phyloP scores from a whole-genome alignment of 177 flowering plant species.

The Vitis hybrid region DNA sequence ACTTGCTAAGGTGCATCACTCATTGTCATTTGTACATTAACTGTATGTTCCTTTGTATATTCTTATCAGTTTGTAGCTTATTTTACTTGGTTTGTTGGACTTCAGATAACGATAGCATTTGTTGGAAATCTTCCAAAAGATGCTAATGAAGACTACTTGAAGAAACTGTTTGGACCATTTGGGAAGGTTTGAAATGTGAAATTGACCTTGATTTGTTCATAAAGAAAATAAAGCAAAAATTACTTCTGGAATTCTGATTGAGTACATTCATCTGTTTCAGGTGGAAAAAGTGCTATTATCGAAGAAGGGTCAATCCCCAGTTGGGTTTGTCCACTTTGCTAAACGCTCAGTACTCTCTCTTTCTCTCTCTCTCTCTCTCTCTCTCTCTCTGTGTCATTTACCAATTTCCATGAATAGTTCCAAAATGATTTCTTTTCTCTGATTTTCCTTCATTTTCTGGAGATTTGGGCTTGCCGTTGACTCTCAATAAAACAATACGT shows the following conservation, averaged over 20 bases:
- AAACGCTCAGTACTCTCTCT: slow-evolving; percentile 26
- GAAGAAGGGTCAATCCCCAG: slow-evolving; percentile 28
- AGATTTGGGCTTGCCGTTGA: too few species aligned
- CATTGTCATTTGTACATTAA: background rate
- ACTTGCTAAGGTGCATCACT: slow-evolving; percentile 32
- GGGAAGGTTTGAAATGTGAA: slow-evolving; percentile 28
- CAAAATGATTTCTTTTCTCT: too few species aligned
- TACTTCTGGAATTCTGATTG: background rate
- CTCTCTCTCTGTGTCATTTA: too few species aligned
- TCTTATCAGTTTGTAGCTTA: background rate
- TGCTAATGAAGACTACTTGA: slow-evolving; percentile 29
- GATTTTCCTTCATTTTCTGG: too few species aligned
- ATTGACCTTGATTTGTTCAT: background rate
- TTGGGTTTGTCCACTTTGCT: slow-evolving; percentile 41
- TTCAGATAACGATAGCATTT: slow-evolving; percentile 40
- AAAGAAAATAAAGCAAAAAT: background rate
- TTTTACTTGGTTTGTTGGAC: background rate
- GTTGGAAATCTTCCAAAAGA: slow-evolving; percentile 34
- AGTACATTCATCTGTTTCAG: slow-evolving; percentile 19
- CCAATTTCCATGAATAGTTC: too few species aligned
- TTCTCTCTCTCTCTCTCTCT: too few species aligned
- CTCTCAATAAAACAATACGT: too few species aligned
- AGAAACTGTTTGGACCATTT: slow-evolving; percentile 30
- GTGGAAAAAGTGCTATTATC: slow-evolving; percentile 43
- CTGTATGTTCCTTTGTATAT: background rate